These are phyloP conservation scores for Ochetophila trinervis DNA, from an alignment of 306 rosid genomes.

Conservation along the genomic window DNA sequence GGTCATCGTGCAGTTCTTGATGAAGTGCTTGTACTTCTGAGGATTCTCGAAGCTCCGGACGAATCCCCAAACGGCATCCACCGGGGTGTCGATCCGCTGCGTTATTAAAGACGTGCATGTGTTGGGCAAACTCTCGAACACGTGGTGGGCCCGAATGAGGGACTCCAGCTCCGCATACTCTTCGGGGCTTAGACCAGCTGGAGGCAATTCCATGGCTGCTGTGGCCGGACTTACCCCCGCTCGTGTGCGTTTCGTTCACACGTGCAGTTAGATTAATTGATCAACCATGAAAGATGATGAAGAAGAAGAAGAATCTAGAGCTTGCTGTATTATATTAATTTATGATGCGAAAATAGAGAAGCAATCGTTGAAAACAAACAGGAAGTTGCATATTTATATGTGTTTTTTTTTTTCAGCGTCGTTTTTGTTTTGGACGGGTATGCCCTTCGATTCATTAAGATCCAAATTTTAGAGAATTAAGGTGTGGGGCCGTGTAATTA, in stretches of 20 bases:
- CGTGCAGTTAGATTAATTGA: not conserved
- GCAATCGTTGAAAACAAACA: slow-evolving; percentile 12
- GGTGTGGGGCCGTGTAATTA: slow-evolving; percentile 27
- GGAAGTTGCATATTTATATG: slow-evolving; percentile 2
- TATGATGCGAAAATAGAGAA: not conserved
- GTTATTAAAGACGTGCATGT: slow-evolving; percentile 69
- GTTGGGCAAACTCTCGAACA: slow-evolving; percentile 38
- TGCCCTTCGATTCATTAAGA: slow-evolving; percentile 30
- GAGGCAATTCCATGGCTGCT: slow-evolving; percentile 33
- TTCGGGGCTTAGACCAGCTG: slow-evolving; percentile 49
- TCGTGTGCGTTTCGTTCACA: not conserved
- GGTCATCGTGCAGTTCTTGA: slow-evolving; percentile 72
- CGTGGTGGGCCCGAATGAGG: slow-evolving; percentile 58
- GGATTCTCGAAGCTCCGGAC: slow-evolving; percentile 74
- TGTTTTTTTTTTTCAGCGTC: not conserved
- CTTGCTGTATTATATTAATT: too few relatives aligned
- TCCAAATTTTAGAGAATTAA: slow-evolving; percentile 25
- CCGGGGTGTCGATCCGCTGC: slow-evolving; percentile 66
- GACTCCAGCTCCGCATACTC: slow-evolving; percentile 47
- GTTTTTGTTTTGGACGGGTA: slow-evolving; percentile 24
- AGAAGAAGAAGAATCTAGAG: not conserved
- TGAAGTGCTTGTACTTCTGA: slow-evolving; percentile 80
- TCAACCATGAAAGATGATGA: not conserved
- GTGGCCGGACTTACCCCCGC: too few relatives aligned
- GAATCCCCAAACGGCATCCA: slow-evolving; percentile 49